Evolutionary conservation across 495 filamentous ascomycete species (phyloP).

Genomic region (Ramalina peruviana): DNA sequence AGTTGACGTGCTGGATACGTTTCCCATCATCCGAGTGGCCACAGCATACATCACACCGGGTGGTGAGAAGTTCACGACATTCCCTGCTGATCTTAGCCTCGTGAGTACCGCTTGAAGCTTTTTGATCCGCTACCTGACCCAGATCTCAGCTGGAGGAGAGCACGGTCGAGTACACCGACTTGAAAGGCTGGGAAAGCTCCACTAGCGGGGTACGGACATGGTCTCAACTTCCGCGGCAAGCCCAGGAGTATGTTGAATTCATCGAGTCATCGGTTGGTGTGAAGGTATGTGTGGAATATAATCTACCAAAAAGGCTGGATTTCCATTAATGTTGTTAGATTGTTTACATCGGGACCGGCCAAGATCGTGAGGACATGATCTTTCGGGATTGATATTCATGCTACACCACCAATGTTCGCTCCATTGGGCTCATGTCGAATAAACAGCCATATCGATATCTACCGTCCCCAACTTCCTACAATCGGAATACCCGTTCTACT

Average conservation of each 20-base stretch:
- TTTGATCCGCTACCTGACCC: no score
- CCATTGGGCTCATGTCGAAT: no score
- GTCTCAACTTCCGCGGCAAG: conserved; percentile 60
- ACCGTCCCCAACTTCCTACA: no score
- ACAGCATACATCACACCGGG: conserved; percentile 50
- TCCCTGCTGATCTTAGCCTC: conserved; percentile 56
- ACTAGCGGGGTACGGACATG: conserved; percentile 48
- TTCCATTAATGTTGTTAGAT: not conserved
- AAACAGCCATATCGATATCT: no score
- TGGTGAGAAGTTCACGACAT: conserved; percentile 35
- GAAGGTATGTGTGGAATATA: conserved; percentile 23
- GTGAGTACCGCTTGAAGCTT: no score
- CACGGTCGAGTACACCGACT: conserved; percentile 54
- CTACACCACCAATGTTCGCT: not conserved
- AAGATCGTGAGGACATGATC: conserved; percentile 54
- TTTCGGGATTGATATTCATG: conserved; percentile 7
- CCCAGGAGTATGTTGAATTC: conserved; percentile 60
- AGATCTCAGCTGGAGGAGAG: conserved; percentile 29
- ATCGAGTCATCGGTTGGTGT: conserved; percentile 65
- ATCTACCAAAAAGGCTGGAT: no score
- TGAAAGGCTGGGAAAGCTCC: conserved; percentile 64
- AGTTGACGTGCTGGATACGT: conserved; percentile 70
- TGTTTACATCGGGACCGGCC: conserved; percentile 70
- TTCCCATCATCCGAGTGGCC: conserved; percentile 67
- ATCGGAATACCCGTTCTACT: no score